Evolutionary conservation across 73 alveolate species (phyloP).

Genomic region (Durusdinium trenchii): DNA sequence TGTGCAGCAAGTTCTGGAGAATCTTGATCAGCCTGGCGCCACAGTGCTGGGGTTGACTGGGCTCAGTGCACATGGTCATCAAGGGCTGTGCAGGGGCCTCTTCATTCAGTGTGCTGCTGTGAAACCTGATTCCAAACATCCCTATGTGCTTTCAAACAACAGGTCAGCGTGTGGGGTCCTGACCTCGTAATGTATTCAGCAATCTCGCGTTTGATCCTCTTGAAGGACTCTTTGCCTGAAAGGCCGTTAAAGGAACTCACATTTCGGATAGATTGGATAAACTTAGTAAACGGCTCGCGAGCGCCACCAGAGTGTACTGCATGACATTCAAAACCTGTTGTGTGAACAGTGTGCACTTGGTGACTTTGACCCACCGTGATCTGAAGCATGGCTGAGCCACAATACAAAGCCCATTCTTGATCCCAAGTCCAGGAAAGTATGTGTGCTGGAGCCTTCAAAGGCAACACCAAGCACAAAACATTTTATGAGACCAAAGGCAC

Average conservation of each 20-base stretch:
- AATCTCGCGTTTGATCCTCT: constrained; percentile 91
- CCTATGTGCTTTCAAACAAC: not conserved
- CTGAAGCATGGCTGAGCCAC: constrained; percentile 26
- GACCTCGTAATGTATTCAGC: constrained; percentile 70
- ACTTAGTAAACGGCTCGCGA: constrained; percentile 44
- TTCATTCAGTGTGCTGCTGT: constrained; percentile 9
- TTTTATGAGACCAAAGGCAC: too few species aligned
- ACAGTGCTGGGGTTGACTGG: too few species aligned
- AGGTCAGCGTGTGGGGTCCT: not conserved
- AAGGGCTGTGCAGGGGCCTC: too few species aligned
- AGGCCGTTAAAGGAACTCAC: not conserved
- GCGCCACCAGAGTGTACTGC: constrained; percentile 88
- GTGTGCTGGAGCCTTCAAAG: constrained; percentile 91
- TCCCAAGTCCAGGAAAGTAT: constrained; percentile 78
- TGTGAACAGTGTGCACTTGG: not conserved
- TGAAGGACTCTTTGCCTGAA: constrained; percentile 82
- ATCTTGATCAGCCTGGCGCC: not conserved
- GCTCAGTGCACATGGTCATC: too few species aligned
- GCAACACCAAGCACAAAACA: too few species aligned
- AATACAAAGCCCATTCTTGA: constrained; percentile 83
- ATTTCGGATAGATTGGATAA: not conserved
- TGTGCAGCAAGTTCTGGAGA: not conserved
- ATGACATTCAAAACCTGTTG: constrained; percentile 68
- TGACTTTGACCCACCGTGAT: not conserved
- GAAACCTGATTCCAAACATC: constrained; percentile 3